Base-by-base conservation (phyloP, 2,329 filamentous ascomycete species). In the Fusarium sp. region DNA sequence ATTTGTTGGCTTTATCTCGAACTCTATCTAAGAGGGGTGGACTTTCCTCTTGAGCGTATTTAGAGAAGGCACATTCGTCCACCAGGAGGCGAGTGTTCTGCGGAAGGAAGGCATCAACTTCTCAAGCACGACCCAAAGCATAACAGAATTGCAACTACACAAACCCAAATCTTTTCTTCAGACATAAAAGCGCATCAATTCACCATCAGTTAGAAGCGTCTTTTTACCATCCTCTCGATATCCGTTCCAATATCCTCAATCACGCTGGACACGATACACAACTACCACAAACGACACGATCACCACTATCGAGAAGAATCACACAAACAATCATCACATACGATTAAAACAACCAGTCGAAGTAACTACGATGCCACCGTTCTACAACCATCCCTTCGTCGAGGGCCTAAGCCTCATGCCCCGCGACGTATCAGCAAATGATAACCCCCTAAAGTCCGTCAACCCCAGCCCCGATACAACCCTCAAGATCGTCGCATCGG, bases 401-500 rank as follows among this genome's bases (percentile, higher is more conserved):
- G 38, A 46, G 44, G 24, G 49, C 15, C 16, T 63, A 14, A 24
- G 22, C 34, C 18, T 61, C 8, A 30, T 65, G 34, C 43, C 60
- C 11, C 58, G 54, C 25, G 29, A 51, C 24, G 7, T 20, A 6
- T 20, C 3, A 20, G 53, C 34, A 5, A 42, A 40, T 22, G 27
- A 56, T 29, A 53, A 70, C 7, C 64, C 55, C 43, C 63, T 72
- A 34, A 57, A 64, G 16, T 63, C 59, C 54, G 15, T 29, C 18
- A 34, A 55, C 2, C 60, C 66, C 8, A 47, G 63, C 24, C 67
- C 54, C 0, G 29, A 57, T 8, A 69, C 68, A 10, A 59, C 60
- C 8, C 29, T 76, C 53, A 69, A 63, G 24, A 63, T 79, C 6
- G 67, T 79, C 29, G 70, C 76, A 8, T 65, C 77, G 5, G 63